Conservation (phyloP, 345 rosid species). For the Melaleuca quinquenervia region DNA sequence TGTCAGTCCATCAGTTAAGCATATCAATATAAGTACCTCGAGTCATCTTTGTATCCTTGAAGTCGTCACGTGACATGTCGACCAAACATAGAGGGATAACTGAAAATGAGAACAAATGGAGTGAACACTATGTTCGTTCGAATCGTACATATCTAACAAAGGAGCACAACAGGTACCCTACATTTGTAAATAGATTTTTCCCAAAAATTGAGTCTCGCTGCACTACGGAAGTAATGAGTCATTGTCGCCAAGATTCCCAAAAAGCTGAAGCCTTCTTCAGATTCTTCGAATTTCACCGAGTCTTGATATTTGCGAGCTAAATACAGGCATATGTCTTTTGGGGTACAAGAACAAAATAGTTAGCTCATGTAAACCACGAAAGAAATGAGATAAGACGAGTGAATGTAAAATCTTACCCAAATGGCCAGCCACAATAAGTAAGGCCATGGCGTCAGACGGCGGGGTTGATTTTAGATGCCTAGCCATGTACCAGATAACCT, state of each 20-base stretch:
- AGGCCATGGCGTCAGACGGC: background rate
- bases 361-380: background rate
- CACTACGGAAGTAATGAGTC: background rate
- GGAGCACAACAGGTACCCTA: background rate
- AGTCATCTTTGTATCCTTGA: too few species aligned
- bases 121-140: background rate
- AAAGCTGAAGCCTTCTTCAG: fast-evolving
- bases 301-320: fast-evolving
- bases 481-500: background rate
- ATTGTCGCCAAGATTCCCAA: background rate
- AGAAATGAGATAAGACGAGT: background rate
- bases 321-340: background rate
- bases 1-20: too few species aligned
- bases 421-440: background rate
- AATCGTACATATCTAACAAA: too few species aligned
- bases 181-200: background rate
- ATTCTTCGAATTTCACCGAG: fast-evolving
- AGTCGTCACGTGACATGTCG: too few species aligned
- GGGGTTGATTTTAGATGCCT: too few species aligned
- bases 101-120: too few species aligned
- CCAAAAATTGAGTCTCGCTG: background rate
- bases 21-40: too few species aligned
- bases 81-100: too few species aligned
- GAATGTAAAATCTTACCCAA: background rate
- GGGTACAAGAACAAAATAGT: background rate